Base-by-base conservation (phyloP, 2,329 filamentous ascomycete genomes). In the Ilyonectria mors-panacis region DNA sequence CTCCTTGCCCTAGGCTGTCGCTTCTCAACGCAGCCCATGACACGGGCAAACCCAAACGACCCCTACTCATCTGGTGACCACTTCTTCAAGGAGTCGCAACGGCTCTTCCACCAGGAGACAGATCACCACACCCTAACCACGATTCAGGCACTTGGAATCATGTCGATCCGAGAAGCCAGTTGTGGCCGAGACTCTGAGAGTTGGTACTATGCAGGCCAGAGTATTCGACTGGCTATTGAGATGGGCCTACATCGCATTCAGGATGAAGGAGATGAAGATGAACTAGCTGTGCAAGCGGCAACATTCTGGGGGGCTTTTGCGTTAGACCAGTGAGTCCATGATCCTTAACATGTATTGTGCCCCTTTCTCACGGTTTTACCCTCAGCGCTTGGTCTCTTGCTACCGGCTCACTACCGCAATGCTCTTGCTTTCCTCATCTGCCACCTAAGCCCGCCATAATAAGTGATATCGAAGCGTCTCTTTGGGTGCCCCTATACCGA, bases 131-230 rank as follows among this genome's bases (percentile, higher is more conserved):
- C 79, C 7, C 80, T 94, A 33, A 93, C 92, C 2, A 93, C 91
- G 5, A 90, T 93, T 50, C 92, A 94, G 80, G 92, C 92, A 1
- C 81, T 94, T 19, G 91, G 91, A 6, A 88, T 94, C 73, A 93
- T 95, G 91, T 91, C 91, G 6, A 89, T 94, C 69, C 84, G 92
- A 47, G 92, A 94, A 80, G 91, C 90, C 3, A 93, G 91, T 74
- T 91, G 89, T 69, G 92, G 92, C 0, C 85, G 92, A 37, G 91
- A 94, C 73, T 93, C 90, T 33, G 89, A 91, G 70, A 92, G 91
- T 57, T 93, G 92, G 85, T 92, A 89, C 65, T 92, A 92, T 69
- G 89, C 90, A 2, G 92, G 92, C 1, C 89, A 93, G 77, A 93
- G 91, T 73, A 89, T 94, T 65, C 87, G 91, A 4, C 86, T 94